phyloP scores from a whole-genome alignment of 2,329 filamentous ascomycete species.

The Knufia petricola region DNA sequence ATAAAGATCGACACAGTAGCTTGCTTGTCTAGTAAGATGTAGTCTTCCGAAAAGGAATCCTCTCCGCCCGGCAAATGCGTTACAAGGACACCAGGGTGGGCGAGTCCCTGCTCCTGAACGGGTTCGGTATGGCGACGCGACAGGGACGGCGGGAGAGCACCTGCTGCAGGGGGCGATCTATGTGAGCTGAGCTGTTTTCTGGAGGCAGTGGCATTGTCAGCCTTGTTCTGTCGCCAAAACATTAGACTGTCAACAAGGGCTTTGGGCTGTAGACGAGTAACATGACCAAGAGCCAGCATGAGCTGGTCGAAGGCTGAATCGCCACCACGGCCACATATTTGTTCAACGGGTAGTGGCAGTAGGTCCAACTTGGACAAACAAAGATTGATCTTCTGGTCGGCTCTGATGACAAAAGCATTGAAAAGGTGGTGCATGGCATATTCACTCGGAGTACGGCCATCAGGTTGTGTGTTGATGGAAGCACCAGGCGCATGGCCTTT shows the following conservation, averaged over 20 bases:
- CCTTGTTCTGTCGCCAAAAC: conserved; percentile 95
- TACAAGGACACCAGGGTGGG: conserved; percentile 22
- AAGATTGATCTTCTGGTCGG: conserved; percentile 90
- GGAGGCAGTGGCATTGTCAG: conserved; percentile 70
- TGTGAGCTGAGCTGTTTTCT: conserved; percentile 28
- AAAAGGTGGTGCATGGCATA: conserved; percentile 95
- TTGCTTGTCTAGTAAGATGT: conserved; percentile 72
- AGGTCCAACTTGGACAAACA: conserved; percentile 73
- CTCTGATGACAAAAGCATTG: conserved; percentile 90
- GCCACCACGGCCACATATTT: conserved; percentile 79
- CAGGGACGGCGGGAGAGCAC: conserved; percentile 33
- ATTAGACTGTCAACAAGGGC: conserved; percentile 94
- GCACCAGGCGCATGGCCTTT: conserved; percentile 66
- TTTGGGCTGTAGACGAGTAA: conserved; percentile 87
- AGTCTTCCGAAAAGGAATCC: conserved; percentile 36
- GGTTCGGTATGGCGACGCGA: conserved; percentile 68
- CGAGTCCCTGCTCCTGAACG: conserved; percentile 35
- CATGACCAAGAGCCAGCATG: conserved; percentile 85
- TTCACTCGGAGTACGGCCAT: conserved; percentile 90
- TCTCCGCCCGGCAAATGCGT: conserved; percentile 16
- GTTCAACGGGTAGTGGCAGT: conserved; percentile 73
- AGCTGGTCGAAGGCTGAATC: conserved; percentile 89
- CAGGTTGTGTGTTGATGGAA: conserved; percentile 62
- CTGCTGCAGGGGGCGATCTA: conserved; percentile 2
- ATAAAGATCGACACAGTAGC: conserved; percentile 95